Evolutionary conservation across 768 basidiomycete species (phyloP), one percentile per base, ranked within the genome.

Genomic region (Brasilioporus rufonigricans): DNA sequence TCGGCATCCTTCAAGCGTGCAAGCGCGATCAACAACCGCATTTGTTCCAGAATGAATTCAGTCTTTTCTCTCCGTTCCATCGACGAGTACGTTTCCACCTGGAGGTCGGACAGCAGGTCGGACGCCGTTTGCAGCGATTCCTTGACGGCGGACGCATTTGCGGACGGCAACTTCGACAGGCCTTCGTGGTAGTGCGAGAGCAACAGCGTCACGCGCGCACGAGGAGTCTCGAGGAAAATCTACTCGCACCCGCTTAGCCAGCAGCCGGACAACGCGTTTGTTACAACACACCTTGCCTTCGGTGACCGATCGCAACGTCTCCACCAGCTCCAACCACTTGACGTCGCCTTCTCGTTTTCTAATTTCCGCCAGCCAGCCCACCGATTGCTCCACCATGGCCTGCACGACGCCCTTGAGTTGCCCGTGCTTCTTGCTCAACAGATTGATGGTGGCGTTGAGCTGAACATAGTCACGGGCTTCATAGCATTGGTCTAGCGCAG

Each of bases 1-100:
- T 88, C 87, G 16, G 75, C 73, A 60, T 93, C 91, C 73, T 91
- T 93, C 62, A 82, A 71, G 49, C 83, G 79, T 26, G 91, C 91
- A 33, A 93, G 83, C 39, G 82, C 78, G 48, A 91, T 83, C 64
- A 95, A 77, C 48, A 98, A 71, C 54, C 97, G 80, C 93, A 99
- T 98, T 72, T 98, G 97, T 72, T 98, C 96, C 41, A 98, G 75
- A 61, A 99, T 91, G 65, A 99, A 98, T 69, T 98, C 93, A 5
- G 93, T 97, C 80, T 99, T 99, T 73, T 99, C 97, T 66, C 90
- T 77, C 56, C 94, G 86, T 60, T 98, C 93, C 97, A 99, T 98
- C 7, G 92, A 93, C 14, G 95, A 98, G 70, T 98, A 99, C 2
- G 97, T 98, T 74, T 99, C 97, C 36, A 99, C 95, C 75, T 98